A percentile compares a stretch with the other conserved stretches of the same genome.
These are phyloP conservation scores for Gossypium thurberi DNA, from an alignment of 345 rosid genomes.

Conservation along the genomic window DNA sequence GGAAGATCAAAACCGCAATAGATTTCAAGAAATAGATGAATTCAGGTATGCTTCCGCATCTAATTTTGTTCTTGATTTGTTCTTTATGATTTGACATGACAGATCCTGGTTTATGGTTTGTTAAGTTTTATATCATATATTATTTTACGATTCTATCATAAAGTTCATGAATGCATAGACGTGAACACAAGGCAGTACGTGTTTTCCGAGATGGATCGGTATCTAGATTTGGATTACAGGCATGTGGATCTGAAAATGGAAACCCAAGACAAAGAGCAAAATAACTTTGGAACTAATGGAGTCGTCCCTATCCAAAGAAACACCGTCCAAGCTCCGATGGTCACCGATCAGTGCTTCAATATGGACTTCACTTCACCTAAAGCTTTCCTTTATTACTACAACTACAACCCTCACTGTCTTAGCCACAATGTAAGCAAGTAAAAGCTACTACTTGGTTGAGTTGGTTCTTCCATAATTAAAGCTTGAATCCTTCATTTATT, in stretches of 20 bases:
- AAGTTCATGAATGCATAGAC: conserved; percentile 41
- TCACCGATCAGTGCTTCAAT: conserved; percentile 47
- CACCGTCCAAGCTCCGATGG: conserved; percentile 25
- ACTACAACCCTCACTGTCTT: conserved; percentile 27
- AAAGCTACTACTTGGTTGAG: background rate
- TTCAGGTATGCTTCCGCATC: too few species aligned
- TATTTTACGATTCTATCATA: conserved; percentile 4
- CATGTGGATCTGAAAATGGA: conserved; percentile 58
- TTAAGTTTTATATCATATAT: too few species aligned
- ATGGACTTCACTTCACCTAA: conserved; percentile 51
- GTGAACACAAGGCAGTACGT: conserved; percentile 57
- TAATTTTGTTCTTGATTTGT: too few species aligned
- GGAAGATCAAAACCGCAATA: too few species aligned
- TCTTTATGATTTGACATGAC: too few species aligned
- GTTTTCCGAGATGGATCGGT: conserved; percentile 72
- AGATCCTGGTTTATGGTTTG: too few species aligned
- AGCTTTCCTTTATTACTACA: conserved; percentile 34
- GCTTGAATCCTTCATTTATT: background rate
- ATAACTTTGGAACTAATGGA: conserved; percentile 71
- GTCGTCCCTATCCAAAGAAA: conserved; percentile 66
- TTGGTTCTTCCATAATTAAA: background rate
- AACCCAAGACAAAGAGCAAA: conserved; percentile 45
- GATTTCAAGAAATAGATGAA: too few species aligned
- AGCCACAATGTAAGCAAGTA: conserved; percentile 59
- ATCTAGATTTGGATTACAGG: conserved; percentile 63